Evolutionary conservation across 2,329 filamentous ascomycete species (phyloP).

Genomic region (Mycosphaerella sp.): DNA sequence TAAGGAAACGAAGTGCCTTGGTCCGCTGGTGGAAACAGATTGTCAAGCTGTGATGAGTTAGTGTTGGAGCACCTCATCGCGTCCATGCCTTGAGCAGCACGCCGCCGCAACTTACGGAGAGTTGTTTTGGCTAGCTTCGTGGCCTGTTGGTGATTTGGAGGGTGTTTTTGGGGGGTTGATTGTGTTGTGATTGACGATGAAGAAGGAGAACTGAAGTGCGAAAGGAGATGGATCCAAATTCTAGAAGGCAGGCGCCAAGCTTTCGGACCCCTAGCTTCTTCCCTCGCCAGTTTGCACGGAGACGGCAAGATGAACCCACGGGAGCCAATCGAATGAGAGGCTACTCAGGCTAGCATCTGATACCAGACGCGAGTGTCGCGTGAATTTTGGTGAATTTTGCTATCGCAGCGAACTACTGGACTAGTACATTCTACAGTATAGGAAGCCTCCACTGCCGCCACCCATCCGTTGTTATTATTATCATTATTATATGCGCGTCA

Average conservation of each 20-base stretch:
- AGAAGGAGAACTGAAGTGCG: constrained; percentile 22
- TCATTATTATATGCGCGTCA: too few species aligned
- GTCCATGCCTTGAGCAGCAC: constrained; percentile 1
- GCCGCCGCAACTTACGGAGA: constrained; percentile 30
- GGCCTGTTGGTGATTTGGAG: constrained; percentile 30
- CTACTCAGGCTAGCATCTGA: too few species aligned
- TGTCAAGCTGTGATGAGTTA: constrained; percentile 39
- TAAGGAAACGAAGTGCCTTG: constrained; percentile 35
- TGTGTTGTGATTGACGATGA: constrained; percentile 21
- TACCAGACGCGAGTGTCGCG: too few species aligned
- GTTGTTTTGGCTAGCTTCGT: constrained; percentile 48
- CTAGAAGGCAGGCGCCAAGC: constrained; percentile 4
- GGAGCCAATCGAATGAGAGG: not conserved
- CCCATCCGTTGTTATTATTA: not conserved
- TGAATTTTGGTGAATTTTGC: too few species aligned
- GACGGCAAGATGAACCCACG: not conserved
- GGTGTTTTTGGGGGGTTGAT: constrained; percentile 16
- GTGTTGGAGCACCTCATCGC: not conserved
- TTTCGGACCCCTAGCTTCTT: not conserved
- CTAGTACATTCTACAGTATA: too few species aligned
- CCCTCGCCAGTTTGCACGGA: not conserved
- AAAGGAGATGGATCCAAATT: constrained; percentile 13
- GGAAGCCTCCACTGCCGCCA: not conserved
- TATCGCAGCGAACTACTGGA: too few species aligned
- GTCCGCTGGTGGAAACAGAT: constrained; percentile 41